Base-by-base conservation (phyloP, 2,329 filamentous ascomycete species). In the Furcasterigmium furcatum region DNA sequence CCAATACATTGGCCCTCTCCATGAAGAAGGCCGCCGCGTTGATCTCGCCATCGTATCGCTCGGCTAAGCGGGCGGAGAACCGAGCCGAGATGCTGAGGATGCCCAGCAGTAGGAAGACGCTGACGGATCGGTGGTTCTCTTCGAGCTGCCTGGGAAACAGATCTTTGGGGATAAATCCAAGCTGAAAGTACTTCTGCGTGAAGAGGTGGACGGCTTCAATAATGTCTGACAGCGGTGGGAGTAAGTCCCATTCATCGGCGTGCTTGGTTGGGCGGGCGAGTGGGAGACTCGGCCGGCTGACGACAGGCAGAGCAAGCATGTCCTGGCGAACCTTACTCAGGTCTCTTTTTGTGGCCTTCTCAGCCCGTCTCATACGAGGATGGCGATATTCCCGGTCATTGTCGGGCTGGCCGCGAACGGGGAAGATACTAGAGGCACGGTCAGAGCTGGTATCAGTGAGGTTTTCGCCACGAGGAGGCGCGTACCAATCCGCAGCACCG, bases 21-120 rank as follows among this genome's bases (percentile, higher is more conserved):
- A 78, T 76, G 50, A 79, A 82, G 39, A 67, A 71, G 49, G 79
- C 73, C 14, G 76, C 71, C 2, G 76, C 77, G 36, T 69, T 68
- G 35, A 77, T 65, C 7, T 73, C 73, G n/a, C 65, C 68, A 4
- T 76, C 75, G 53, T 77, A 76, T 16, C 70, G 63, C n/a, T 61
- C 58, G 38, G 70, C 65, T 24, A 81, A 59, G 25, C 68, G 60
- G 3, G 73, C 71, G 24, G 74, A 80, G 51, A 80, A 70, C 19
- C 78, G 70, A 3, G 77, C 76, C 4, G 78, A 80, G 44, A 82
- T 71, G 53, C 76, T 77, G 24, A 82, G 70, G 41, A 82, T 73
- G 47, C 72, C 69, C 10, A 80, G 63, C 18, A 82, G 63, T 20
- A 82, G 66, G 47, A 82, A 82, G 18, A 74, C 65, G 58, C 72